phyloP scores from a whole-genome alignment of 441 rosid genomes.

The Flueggea neowawraea region DNA sequence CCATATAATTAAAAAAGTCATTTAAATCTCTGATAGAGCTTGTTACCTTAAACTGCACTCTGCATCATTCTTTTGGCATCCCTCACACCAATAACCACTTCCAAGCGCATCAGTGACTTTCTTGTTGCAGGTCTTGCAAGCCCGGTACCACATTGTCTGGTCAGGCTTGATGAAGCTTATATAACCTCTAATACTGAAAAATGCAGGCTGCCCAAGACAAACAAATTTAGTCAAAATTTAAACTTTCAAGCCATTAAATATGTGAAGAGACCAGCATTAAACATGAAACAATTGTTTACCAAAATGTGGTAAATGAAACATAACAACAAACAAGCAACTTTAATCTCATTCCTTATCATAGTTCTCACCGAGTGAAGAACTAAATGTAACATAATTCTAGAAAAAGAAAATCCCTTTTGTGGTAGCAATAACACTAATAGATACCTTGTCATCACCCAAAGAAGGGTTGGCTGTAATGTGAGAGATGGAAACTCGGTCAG shows the following conservation, averaged over 20 bases:
- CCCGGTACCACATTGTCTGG: constrained; percentile 96
- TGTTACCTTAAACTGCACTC: constrained; percentile 74
- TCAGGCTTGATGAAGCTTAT: constrained; percentile 86
- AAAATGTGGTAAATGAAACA: too few relatives aligned
- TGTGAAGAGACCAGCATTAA: too few relatives aligned
- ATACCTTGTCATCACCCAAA: constrained; percentile 82
- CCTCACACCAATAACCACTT: constrained; percentile 96
- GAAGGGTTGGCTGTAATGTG: constrained; percentile 59
- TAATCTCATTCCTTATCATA: too few relatives aligned
- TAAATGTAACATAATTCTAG: too few relatives aligned
- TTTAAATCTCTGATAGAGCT: not conserved
- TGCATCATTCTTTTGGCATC: constrained; percentile 84
- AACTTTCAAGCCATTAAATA: too few relatives aligned
- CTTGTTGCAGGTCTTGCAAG: constrained; percentile 91
- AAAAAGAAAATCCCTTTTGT: not conserved
- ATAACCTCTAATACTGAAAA: constrained; percentile 60
- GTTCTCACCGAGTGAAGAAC: too few relatives aligned
- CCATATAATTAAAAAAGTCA: not conserved
- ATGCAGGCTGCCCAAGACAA: constrained; percentile 60
- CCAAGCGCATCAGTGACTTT: constrained; percentile 84
- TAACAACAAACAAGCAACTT: too few relatives aligned
- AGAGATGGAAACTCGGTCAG: constrained; percentile 59
- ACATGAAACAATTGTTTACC: too few relatives aligned
- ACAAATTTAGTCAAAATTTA: not conserved
- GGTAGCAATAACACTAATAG: not conserved